Base-by-base conservation (phyloP, 163 green algal genomes). In the Volvox carteri region DNA sequence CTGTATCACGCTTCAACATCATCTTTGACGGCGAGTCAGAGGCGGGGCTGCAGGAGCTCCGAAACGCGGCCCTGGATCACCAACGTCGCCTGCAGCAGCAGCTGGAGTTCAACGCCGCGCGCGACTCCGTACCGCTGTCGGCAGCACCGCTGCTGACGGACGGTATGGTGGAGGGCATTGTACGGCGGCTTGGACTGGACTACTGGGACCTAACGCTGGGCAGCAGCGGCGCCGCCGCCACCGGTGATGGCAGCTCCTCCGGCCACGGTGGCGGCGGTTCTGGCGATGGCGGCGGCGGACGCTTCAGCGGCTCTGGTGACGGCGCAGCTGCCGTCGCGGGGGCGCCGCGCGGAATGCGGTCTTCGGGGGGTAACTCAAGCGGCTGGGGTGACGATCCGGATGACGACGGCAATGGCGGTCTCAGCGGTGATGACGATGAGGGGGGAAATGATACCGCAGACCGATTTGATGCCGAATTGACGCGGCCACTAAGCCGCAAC, bases 1-100 rank as follows among this genome's bases (percentile, higher is more conserved):
- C 79, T 0, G 90, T 93, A 1, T 91, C 90, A 2, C 90, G 90
- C 62, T 91, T 93, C 80, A 93, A 93, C 86, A 91, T 93, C 65
- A 72, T 93, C 35, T 91, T 93, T 42, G 79, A 87, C 19, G 90
- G 90, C 12, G 90, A 93, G 86, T 65, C 23, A 7, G 90, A 93
- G 60, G 23, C 44, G n/a, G 80, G 58, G 23, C 65, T 92, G 48
- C 30, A 86, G 50, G 62, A 81, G 41, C 58, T 92, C 42, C 67
- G 76, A 12, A 28, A 50, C 28, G 79, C 80, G 30, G 74, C 86
- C 33, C 48, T 87, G 77, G 67, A 86, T 37, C 86, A 91, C 78
- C 77, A 86, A 48, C 60, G 52, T 14, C 70, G 70, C 30, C 76
- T 90, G 88, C 62, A 85, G 76, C 83, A 92, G 50, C 67, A 85